A percentile compares a stretch with the other conserved stretches of the same genome.
These are phyloP conservation scores for Ciborinia camelliae DNA, from an alignment of 2,329 filamentous ascomycete species.

Conservation along the genomic window DNA sequence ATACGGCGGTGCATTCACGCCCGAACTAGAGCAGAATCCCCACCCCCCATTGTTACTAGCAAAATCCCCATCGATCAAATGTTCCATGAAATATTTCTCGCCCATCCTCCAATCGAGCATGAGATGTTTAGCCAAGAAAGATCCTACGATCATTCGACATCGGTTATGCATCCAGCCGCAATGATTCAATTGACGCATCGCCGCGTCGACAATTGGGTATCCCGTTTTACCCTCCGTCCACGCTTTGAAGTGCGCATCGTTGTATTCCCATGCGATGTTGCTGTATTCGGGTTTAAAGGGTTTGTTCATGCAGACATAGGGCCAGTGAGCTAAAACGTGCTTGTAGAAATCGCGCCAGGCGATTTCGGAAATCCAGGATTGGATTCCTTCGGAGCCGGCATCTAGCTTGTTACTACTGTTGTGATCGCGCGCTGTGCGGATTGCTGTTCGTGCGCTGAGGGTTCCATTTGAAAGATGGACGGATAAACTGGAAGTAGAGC, in stretches of 20 bases:
- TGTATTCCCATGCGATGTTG: constrained; percentile 78
- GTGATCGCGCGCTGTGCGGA: constrained; percentile 58
- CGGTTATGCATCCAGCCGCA: constrained; percentile 82
- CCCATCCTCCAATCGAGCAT: constrained; percentile 81
- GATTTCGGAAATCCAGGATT: constrained; percentile 75
- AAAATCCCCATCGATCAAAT: constrained; percentile 43
- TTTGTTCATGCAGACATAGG: constrained; percentile 76
- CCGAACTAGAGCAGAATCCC: constrained; percentile 57
- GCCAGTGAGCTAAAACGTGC: constrained; percentile 81
- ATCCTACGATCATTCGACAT: constrained; percentile 78
- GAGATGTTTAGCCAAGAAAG: constrained; percentile 76
- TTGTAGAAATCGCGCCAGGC: constrained; percentile 89
- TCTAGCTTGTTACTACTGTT: constrained; percentile 66
- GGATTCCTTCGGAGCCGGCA: constrained; percentile 61
- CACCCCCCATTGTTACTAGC: constrained; percentile 39
- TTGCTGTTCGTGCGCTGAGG: constrained; percentile 63
- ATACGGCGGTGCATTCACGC: constrained; percentile 84
- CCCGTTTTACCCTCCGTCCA: constrained; percentile 77
- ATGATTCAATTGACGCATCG: constrained; percentile 71
- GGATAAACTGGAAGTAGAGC: constrained; percentile 65
- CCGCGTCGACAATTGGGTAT: constrained; percentile 80
- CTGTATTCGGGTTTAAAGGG: constrained; percentile 82
- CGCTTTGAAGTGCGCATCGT: constrained; percentile 62
- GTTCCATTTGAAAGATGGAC: constrained; percentile 70
- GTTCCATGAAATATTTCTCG: constrained; percentile 78